Evolutionary conservation across 441 rosid genomes (phyloP).

Genomic region (Populus trichocarpa): DNA sequence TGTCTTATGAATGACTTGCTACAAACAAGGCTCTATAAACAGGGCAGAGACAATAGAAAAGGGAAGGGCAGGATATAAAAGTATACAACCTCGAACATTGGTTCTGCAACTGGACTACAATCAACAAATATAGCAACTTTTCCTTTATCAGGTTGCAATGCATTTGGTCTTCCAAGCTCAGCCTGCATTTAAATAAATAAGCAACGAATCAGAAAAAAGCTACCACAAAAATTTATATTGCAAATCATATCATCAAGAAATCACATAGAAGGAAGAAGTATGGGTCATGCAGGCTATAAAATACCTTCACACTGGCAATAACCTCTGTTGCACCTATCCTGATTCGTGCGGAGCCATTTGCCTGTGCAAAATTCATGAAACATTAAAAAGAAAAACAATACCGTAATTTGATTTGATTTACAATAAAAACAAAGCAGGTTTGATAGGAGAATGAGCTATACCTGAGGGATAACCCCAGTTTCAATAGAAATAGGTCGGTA

Average conservation of each 20-base stretch:
- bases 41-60: background rate
- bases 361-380: conserved; percentile 33
- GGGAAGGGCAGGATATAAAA: conserved; percentile 11
- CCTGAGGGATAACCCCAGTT: conserved; percentile 86
- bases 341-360: conserved; percentile 85
- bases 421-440: background rate
- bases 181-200: conserved; percentile 43
- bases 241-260: background rate
- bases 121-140: conserved; percentile 68
- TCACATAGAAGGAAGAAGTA: background rate
- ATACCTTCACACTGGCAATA: conserved; percentile 91
- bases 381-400: background rate
- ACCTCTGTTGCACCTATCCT: conserved; percentile 76
- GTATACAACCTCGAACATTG: conserved; percentile 61
- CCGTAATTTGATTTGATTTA: background rate
- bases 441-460: conserved; percentile 15
- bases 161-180: conserved; percentile 81
- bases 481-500: conserved; percentile 65
- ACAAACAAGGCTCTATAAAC: conserved; percentile 6
- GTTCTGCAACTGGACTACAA: conserved; percentile 87
- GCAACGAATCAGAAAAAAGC: background rate
- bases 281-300: conserved; percentile 3
- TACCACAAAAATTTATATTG: background rate
- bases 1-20: background rate
- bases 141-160: conserved; percentile 68